Evolutionary conservation across 2,329 filamentous ascomycete genomes (phyloP).

Genomic region (Ophiostoma perfectum): DNA sequence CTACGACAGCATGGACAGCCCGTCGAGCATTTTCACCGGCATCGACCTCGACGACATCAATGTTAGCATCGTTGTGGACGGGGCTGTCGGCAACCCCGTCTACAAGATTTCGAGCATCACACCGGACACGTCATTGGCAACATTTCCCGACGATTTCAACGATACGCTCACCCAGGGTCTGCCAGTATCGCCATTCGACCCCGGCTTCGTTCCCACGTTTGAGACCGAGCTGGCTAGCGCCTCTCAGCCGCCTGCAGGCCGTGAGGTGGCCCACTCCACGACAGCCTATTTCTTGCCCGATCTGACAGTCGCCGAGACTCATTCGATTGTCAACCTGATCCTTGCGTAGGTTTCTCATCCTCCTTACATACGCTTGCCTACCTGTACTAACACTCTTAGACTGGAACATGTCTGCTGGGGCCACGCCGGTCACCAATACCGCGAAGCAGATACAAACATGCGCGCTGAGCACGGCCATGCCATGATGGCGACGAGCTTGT

Average conservation of each 20-base stretch:
- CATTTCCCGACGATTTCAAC: neutral
- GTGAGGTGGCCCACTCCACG: neutral
- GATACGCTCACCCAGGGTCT: neutral
- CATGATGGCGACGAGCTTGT: constrained; percentile 42
- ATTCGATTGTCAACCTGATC: constrained; percentile 49
- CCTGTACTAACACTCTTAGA: too few species aligned
- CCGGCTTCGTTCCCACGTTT: constrained; percentile 17
- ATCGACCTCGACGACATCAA: constrained; percentile 38
- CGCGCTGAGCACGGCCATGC: constrained; percentile 37
- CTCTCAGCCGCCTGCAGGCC: neutral
- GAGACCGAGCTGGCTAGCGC: constrained; percentile 17
- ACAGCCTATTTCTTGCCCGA: constrained; percentile 26
- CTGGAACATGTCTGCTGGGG: constrained; percentile 51
- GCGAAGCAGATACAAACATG: constrained; percentile 13
- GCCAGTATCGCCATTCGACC: constrained; percentile 16
- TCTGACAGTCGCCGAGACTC: constrained; percentile 39
- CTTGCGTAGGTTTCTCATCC: constrained; percentile 39
- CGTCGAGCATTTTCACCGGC: constrained; percentile 30
- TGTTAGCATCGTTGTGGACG: constrained; percentile 40
- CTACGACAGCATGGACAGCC: constrained; percentile 12
- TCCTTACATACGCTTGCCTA: too few species aligned
- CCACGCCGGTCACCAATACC: constrained; percentile 40
- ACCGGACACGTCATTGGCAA: neutral
- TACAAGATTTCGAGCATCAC: constrained; percentile 36
- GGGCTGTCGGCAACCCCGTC: constrained; percentile 39